These are phyloP conservation scores for Paramecium caudatum DNA, from an alignment of 73 alveolate genomes.

Conservation along the genomic window DNA sequence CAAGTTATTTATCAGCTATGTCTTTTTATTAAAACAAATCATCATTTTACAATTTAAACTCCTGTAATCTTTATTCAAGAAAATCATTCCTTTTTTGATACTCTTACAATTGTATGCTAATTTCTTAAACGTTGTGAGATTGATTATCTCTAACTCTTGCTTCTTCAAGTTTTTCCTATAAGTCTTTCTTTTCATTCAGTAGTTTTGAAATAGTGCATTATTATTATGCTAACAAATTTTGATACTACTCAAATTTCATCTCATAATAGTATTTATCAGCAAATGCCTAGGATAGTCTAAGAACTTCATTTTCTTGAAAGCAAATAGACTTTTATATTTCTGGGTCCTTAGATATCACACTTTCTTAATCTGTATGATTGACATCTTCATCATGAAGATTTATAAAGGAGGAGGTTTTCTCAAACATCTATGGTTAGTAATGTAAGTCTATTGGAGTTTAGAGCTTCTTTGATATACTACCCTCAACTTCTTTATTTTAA, in stretches of 20 bases:
- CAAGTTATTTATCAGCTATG: neutral
- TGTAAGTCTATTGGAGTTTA: neutral
- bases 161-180: neutral
- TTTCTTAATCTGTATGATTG: neutral
- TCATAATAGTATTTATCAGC: slow-evolving; percentile 67
- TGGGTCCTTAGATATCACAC: neutral
- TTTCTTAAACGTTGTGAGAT: no score
- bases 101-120: no score
- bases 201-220: slow-evolving; percentile 6
- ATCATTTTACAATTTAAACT: neutral
- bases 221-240: slow-evolving; percentile 25
- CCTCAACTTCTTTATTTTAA: neutral
- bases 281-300: slow-evolving; percentile 58
- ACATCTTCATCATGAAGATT: neutral
- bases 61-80: slow-evolving; percentile 20
- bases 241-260: slow-evolving; percentile 61
- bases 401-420: slow-evolving; percentile 8
- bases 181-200: slow-evolving; percentile 33
- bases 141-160: no score
- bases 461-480: neutral
- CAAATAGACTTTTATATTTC: slow-evolving; percentile 48
- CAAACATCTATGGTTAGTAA: neutral
- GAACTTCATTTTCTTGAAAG: slow-evolving; percentile 35
- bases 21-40: slow-evolving; percentile 1
- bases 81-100: neutral